These are phyloP conservation scores for Erodium moschatum DNA, from an alignment of 441 rosid species.

Conservation along the genomic window DNA sequence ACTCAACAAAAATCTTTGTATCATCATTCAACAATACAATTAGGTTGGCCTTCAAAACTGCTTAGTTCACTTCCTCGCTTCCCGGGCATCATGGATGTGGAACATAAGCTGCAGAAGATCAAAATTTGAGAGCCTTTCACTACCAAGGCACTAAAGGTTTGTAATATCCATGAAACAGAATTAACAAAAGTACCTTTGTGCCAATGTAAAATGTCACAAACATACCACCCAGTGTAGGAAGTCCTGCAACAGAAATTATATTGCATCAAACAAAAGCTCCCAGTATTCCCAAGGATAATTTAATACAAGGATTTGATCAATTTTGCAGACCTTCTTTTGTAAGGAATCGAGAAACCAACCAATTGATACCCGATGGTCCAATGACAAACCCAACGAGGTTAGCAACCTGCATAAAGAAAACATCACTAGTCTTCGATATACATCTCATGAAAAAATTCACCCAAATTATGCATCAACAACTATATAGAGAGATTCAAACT, in stretches of 20 bases:
- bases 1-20: no score
- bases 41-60: not conserved
- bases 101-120: constrained; percentile 60
- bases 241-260: constrained; percentile 36
- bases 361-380: constrained; percentile 72
- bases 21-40: no score
- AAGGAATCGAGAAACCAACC: constrained; percentile 61
- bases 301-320: not conserved
- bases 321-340: constrained; percentile 47
- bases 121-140: not conserved
- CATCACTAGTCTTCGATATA: not conserved
- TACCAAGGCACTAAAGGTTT: not conserved
- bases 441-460: not conserved
- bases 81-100: constrained; percentile 48
- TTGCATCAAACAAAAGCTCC: constrained; percentile 11
- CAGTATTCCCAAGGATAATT: not conserved
- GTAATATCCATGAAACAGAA: not conserved
- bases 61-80: constrained; percentile 22
- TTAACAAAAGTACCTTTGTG: constrained; percentile 45
- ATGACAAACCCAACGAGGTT: constrained; percentile 90
- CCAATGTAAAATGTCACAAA: constrained; percentile 58
- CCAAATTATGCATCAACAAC: no score
- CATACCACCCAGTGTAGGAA: constrained; percentile 53
- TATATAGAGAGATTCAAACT: no score
- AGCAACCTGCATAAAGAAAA: constrained; percentile 49